Evolutionary conservation across 768 basidiomycete species (phyloP).

Genomic region (Sutorius australiensis): DNA sequence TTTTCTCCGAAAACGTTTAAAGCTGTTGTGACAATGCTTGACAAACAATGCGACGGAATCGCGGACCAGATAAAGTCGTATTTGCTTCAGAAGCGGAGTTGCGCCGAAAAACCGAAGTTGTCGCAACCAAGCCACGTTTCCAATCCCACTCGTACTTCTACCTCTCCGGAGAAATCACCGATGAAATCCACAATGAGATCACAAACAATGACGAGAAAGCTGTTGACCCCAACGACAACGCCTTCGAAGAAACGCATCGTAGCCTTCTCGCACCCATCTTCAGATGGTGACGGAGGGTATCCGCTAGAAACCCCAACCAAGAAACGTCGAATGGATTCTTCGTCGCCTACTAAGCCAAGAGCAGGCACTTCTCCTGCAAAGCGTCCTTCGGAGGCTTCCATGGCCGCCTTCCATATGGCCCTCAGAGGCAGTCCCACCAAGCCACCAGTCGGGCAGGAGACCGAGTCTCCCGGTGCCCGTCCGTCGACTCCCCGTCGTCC

Average conservation of each 20-base stretch:
- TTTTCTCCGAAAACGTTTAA: constrained; percentile 18
- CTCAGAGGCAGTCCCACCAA: constrained; percentile 11
- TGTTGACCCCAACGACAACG: constrained; percentile 3
- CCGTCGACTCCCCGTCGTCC: constrained; percentile 27
- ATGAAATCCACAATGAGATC: constrained; percentile 19
- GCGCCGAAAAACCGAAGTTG: not conserved
- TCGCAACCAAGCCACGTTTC: not conserved
- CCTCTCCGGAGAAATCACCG: constrained; percentile 20
- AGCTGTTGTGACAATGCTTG: constrained; percentile 15
- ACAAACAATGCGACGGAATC: constrained; percentile 25
- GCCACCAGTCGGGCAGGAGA: not conserved
- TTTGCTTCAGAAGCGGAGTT: constrained; percentile 3
- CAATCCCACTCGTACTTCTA: not conserved
- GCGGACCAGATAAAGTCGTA: constrained; percentile 21
- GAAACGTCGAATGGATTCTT: constrained; percentile 32
- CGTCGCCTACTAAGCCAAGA: constrained; percentile 12
- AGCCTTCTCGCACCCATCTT: constrained; percentile 9
- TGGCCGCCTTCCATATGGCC: constrained; percentile 19
- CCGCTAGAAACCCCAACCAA: constrained; percentile 43
- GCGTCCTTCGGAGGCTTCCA: not conserved
- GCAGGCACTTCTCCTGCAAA: constrained; percentile 12
- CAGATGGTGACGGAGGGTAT: constrained; percentile 18
- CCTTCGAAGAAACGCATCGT: constrained; percentile 34
- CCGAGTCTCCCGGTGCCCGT: constrained; percentile 5
- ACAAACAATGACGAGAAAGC: not conserved